A percentile compares a stretch with the other conserved stretches of the same genome.
Evolutionary conservation across 2,329 filamentous ascomycete genomes (phyloP).

Genomic region (Fusarium incarnatum): DNA sequence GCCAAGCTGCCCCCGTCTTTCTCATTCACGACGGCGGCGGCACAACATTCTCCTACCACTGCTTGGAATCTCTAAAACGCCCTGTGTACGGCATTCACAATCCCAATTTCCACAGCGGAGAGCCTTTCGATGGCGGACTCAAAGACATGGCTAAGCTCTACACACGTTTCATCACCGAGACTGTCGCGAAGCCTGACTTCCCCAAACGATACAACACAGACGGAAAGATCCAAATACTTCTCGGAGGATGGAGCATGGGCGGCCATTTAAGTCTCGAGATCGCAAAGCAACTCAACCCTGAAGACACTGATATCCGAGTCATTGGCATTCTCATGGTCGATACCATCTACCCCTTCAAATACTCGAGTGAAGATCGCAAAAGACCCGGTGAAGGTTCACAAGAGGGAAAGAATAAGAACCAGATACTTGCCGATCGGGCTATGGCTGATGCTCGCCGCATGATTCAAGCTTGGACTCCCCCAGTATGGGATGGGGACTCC

Average conservation of each 20-base stretch:
- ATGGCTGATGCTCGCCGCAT: conserved; percentile 58
- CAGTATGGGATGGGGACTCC: conserved; percentile 51
- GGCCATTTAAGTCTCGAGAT: conserved; percentile 65
- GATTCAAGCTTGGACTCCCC: conserved; percentile 56
- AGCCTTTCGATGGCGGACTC: conserved; percentile 63
- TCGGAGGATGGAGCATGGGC: conserved; percentile 69
- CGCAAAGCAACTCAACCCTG: conserved; percentile 56
- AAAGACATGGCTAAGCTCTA: conserved; percentile 67
- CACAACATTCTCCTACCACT: conserved; percentile 69
- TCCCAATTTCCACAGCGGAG: conserved; percentile 61
- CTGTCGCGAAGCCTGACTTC: conserved; percentile 49
- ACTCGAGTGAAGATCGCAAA: conserved; percentile 6
- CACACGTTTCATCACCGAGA: conserved; percentile 56
- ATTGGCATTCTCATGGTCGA: conserved; percentile 66
- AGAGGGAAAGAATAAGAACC: conserved; percentile 52
- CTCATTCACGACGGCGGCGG: conserved; percentile 72
- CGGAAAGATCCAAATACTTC: conserved; percentile 55
- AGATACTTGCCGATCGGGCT: conserved; percentile 52
- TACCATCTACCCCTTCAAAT: conserved; percentile 54
- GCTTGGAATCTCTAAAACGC: conserved; percentile 61
- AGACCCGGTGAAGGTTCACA: conserved; percentile 39
- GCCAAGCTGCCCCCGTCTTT: conserved; percentile 59
- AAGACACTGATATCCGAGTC: conserved; percentile 55
- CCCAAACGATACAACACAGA: conserved; percentile 43
- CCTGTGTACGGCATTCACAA: conserved; percentile 67